A percentile compares a stretch with the other conserved stretches of the same genome.
phyloP scores from a whole-genome alignment of 2,329 filamentous ascomycete species.

The Huntiella savannae region DNA sequence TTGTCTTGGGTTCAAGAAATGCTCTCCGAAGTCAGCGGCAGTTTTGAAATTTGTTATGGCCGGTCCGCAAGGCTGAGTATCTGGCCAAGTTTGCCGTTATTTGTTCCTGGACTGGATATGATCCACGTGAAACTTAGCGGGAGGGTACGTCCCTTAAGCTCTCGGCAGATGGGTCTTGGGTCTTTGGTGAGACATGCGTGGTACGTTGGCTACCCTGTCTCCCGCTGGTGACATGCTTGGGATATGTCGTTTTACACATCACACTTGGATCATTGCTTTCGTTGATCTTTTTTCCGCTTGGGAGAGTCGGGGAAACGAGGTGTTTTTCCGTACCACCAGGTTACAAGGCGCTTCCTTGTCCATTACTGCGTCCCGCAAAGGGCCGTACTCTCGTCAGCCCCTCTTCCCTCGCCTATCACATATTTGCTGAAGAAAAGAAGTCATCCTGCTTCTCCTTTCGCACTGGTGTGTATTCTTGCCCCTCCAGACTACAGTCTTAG shows the following conservation, averaged over 20 bases:
- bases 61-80: too few species aligned
- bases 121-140: too few species aligned
- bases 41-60: too few species aligned
- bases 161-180: too few species aligned
- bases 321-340: constrained; percentile 1
- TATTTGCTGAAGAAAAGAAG: constrained; percentile 4
- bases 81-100: too few species aligned
- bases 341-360: constrained; percentile 8
- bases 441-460: constrained; percentile 2
- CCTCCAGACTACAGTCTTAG: background rate
- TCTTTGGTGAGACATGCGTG: too few species aligned
- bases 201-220: too few species aligned
- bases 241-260: background rate
- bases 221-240: too few species aligned
- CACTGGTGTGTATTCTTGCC: constrained; percentile 7
- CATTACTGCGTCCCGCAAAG: constrained; percentile 4
- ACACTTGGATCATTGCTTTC: background rate
- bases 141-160: too few species aligned
- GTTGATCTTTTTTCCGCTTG: background rate
- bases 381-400: constrained; percentile 3
- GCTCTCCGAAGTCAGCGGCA: too few species aligned
- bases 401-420: constrained; percentile 4
- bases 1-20: too few species aligned
- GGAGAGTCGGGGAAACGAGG: background rate
- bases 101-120: too few species aligned